Base-by-base conservation (phyloP, 768 basidiomycete genomes). In the Lactifluus volemus region DNA sequence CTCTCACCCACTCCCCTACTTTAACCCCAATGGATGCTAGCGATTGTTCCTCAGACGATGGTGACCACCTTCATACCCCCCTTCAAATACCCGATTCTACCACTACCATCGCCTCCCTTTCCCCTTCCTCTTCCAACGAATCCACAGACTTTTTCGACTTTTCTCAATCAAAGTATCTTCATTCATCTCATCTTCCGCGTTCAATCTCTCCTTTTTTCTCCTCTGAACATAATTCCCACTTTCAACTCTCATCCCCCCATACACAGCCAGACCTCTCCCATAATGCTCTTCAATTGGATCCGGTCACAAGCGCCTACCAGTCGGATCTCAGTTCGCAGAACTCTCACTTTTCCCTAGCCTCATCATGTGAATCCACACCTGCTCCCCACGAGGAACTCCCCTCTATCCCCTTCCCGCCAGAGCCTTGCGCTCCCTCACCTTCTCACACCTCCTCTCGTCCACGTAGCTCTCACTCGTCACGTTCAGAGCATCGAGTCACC, bases 21-120 rank as follows among this genome's bases (percentile, higher is more conserved):
- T 41, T 63, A 10, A 54, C 14, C 1, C 44, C 56, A 38, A 66
- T 66, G 65, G 63, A 66, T n/a, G 15, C 38, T 34, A 57, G 58
- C 32, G 65, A 66, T n/a, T 66, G 55, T 19, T 65, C 63, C 34
- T 61, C 60, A 9, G 65, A 66, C 17, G 65, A 66, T 21, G 65
- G 65, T 12, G 65, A 66, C 30, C 48, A 65, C 47, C 63, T 59
- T 3, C 63, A 61, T 11, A 66, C 65, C 4, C 65, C 65, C 14
- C 64, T 66, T 47, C 63, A 66, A 14, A 17, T 56, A 5, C 56
- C 60, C 4, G 59, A 66, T 44, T 32, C 49, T 19, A 58, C 47
- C 50, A 53, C 47, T 21, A 29, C 49, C 53, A 64, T 65, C 25
- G 59, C 47, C 32, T 29, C 39, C 21, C 56, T 50, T n/a, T 42